These are phyloP conservation scores for Cercospora janseana DNA, from an alignment of 2,329 filamentous ascomycete species.

Conservation along the genomic window DNA sequence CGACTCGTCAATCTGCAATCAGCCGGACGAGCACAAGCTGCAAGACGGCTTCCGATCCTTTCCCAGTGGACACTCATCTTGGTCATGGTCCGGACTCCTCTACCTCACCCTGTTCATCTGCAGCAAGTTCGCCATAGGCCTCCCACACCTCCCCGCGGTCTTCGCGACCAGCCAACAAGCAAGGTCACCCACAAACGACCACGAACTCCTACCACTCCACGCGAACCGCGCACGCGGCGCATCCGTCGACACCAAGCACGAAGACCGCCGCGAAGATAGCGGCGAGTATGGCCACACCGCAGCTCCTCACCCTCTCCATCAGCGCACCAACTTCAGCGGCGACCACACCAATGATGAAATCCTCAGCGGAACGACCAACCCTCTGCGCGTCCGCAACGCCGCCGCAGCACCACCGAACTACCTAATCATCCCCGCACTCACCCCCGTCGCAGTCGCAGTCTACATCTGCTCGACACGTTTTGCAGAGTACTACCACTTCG, in stretches of 20 bases:
- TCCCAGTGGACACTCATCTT: constrained; percentile 72
- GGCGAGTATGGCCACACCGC: constrained; percentile 6
- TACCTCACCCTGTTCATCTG: constrained; percentile 87
- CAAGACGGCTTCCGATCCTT: constrained; percentile 85
- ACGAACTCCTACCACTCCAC: constrained; percentile 33
- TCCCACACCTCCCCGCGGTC: constrained; percentile 63
- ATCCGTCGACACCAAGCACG: constrained; percentile 19
- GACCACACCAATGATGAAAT: background rate
- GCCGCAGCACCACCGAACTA: constrained; percentile 82
- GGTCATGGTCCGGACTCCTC: constrained; percentile 73
- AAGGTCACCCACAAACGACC: constrained; percentile 16
- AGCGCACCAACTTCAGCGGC: background rate
- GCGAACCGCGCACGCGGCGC: constrained; percentile 21
- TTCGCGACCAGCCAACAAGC: constrained; percentile 33
- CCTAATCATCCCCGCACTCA: constrained; percentile 45
- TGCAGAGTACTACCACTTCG: constrained; percentile 85
- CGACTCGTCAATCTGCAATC: constrained; percentile 71
- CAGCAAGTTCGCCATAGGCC: constrained; percentile 72
- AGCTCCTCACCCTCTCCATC: background rate
- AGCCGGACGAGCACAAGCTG: constrained; percentile 59
- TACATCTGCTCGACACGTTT: constrained; percentile 68
- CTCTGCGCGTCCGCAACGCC: constrained; percentile 53
- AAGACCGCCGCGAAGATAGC: constrained; percentile 11
- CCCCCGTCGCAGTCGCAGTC: constrained; percentile 23
- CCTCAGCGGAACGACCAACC: constrained; percentile 37